Percentiles rank a stretch among this genome's conserved stretches.
phyloP scores from a whole-genome alignment of 345 rosid genomes.

The Aquilaria malaccensis region DNA sequence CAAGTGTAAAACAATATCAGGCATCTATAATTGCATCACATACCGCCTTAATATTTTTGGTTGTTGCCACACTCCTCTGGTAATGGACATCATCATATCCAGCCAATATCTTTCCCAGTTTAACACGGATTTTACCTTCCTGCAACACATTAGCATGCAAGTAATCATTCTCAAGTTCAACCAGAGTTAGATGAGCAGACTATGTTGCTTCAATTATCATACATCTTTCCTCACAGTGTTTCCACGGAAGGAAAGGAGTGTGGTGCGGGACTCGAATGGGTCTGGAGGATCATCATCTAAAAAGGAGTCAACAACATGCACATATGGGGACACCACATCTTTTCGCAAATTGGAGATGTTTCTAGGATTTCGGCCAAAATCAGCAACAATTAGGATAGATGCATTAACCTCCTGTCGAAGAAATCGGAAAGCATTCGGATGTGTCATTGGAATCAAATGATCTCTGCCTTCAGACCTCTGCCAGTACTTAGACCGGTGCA shows the following conservation, averaged over 20 bases:
- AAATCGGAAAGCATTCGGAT: conserved; percentile 99
- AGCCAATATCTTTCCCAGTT: conserved; percentile 55
- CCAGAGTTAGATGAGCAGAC: conserved; percentile 2
- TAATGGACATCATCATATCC: conserved; percentile 65
- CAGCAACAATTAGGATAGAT: conserved; percentile 80
- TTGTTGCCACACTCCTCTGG: conserved; percentile 55
- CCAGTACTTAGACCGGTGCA: conserved; percentile 75
- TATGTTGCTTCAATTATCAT: conserved; percentile 17
- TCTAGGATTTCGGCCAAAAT: conserved; percentile 78
- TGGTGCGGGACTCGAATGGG: conserved; percentile 65
- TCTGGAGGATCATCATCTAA: conserved; percentile 39
- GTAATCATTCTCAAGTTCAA: conserved; percentile 8
- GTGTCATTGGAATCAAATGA: conserved; percentile 96
- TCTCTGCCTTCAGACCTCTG: conserved; percentile 91
- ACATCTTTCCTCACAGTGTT: conserved; percentile 87
- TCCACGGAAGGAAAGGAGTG: conserved; percentile 90
- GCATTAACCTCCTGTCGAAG: conserved; percentile 77
- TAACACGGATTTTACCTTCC: conserved; percentile 83
- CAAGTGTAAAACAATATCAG: not conserved
- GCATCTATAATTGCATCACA: conserved; percentile 7
- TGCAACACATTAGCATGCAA: conserved; percentile 19
- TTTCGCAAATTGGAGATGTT: conserved; percentile 66
- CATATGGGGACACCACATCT: conserved; percentile 93
- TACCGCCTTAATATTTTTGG: conserved; percentile 72
- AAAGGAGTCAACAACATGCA: conserved; percentile 79